phyloP scores from a whole-genome alignment of 2,329 filamentous ascomycete species.

The Rachicladosporium sp. region DNA sequence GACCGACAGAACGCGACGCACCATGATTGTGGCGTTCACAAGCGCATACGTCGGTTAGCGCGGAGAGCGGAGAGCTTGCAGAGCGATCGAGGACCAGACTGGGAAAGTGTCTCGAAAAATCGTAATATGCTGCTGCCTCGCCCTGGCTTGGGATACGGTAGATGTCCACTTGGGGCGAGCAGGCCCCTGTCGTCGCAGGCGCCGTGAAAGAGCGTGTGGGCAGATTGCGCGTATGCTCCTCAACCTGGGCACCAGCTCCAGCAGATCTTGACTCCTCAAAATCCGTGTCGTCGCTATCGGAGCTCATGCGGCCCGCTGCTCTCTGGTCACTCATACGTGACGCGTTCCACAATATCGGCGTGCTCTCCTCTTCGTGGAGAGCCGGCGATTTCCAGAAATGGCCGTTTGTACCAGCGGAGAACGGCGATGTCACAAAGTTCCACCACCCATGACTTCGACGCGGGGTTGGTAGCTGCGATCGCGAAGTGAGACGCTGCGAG shows the following conservation, averaged over 20 bases:
- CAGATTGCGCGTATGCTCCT: neutral
- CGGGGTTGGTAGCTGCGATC: constrained; percentile 36
- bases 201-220: constrained; percentile 18
- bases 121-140: constrained; percentile 22
- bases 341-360: constrained; percentile 12
- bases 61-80: constrained; percentile 1
- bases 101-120: constrained; percentile 13
- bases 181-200: constrained; percentile 10
- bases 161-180: constrained; percentile 17
- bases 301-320: neutral
- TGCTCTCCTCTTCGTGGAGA: constrained; percentile 5
- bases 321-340: constrained; percentile 12
- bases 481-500: constrained; percentile 15
- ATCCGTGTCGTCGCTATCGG: neutral
- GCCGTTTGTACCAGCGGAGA: constrained; percentile 25
- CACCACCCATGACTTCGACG: constrained; percentile 60
- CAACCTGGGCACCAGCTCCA: neutral
- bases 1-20: too few species aligned
- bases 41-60: constrained; percentile 5
- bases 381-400: constrained; percentile 18
- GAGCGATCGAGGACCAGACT: constrained; percentile 7
- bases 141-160: constrained; percentile 21
- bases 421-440: constrained; percentile 64
- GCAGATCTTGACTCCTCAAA: neutral
- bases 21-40: constrained; percentile 4